phyloP scores from a whole-genome alignment of 2,329 filamentous ascomycete genomes.

The Xylariales sp. region DNA sequence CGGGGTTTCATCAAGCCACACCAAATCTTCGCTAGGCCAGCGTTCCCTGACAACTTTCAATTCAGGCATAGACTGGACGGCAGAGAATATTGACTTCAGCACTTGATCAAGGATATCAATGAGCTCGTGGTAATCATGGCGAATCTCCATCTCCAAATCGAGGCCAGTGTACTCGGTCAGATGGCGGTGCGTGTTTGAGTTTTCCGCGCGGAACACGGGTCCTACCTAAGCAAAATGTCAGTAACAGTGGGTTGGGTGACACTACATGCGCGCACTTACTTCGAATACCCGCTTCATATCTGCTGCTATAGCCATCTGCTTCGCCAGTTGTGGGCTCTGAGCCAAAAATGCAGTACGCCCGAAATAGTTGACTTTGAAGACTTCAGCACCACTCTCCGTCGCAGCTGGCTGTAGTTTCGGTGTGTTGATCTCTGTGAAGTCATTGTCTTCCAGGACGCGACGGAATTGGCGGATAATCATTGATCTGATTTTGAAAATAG shows the following conservation, averaged over 20 bases:
- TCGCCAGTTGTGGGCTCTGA: conserved; percentile 86
- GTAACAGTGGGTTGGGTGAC: background rate
- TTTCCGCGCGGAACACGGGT: conserved; percentile 88
- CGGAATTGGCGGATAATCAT: conserved; percentile 52
- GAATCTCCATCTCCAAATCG: conserved; percentile 89
- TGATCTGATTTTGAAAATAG: conserved; percentile 59
- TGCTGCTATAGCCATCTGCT: conserved; percentile 87
- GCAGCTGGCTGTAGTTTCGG: conserved; percentile 88
- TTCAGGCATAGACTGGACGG: conserved; percentile 60
- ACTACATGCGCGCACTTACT: conserved; percentile 21
- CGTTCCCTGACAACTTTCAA: conserved; percentile 76
- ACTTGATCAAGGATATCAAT: conserved; percentile 72
- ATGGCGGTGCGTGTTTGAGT: conserved; percentile 92
- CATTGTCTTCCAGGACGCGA: conserved; percentile 64
- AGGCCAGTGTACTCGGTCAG: conserved; percentile 92
- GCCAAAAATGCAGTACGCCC: conserved; percentile 81
- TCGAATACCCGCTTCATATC: conserved; percentile 90
- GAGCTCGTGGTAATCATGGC: conserved; percentile 85
- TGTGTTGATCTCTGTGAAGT: conserved; percentile 90
- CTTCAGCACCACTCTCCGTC: conserved; percentile 85
- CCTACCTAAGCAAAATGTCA: conserved; percentile 49
- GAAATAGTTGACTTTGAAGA: conserved; percentile 92
- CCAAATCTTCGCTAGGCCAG: conserved; percentile 81
- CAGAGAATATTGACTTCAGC: conserved; percentile 76
- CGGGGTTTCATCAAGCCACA: conserved; percentile 82